Evolutionary conservation across 2,329 filamentous ascomycete genomes (phyloP).

Genomic region (Fragosphaeria purpurea): DNA sequence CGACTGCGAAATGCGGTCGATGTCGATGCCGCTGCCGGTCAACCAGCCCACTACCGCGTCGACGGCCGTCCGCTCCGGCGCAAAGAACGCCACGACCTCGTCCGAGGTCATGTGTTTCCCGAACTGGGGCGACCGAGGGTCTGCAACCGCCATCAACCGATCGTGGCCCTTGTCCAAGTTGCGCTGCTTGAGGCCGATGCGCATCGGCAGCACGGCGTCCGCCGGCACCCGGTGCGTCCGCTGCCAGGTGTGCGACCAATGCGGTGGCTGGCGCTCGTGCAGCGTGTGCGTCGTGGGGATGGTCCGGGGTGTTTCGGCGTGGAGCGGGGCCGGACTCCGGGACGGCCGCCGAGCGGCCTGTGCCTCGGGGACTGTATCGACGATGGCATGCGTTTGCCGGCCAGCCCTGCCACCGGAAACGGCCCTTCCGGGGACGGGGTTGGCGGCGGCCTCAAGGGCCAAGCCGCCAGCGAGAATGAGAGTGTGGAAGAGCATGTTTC

Average conservation of each 20-base stretch:
- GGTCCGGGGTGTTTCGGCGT: not conserved
- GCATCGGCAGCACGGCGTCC: conserved; percentile 15
- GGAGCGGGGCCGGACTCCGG: not conserved
- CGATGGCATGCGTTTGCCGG: not conserved
- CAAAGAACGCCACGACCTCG: conserved; percentile 28
- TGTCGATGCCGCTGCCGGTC: conserved; percentile 19
- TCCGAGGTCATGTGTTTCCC: conserved; percentile 28
- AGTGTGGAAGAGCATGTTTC: conserved; percentile 9
- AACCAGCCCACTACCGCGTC: conserved; percentile 25
- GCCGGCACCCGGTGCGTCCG: conserved; percentile 17
- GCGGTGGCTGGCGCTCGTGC: conserved; percentile 22
- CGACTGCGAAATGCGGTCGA: conserved; percentile 12
- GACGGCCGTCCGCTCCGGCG: conserved; percentile 22
- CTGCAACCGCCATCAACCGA: conserved; percentile 21
- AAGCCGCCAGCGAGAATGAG: conserved; percentile 9
- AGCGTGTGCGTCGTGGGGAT: conserved; percentile 18
- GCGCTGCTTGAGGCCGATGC: conserved; percentile 16
- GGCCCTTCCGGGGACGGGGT: conserved; percentile 3
- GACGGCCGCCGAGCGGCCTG: not conserved
- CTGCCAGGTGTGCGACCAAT: conserved; percentile 18
- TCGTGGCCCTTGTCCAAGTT: conserved; percentile 22
- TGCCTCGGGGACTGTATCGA: not conserved
- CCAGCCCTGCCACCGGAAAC: not conserved
- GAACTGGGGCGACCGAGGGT: conserved; percentile 21
- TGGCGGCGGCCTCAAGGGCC: conserved; percentile 9